Percentiles rank a stretch among this genome's conserved stretches.
These are phyloP conservation scores for Balansia obtecta DNA, from an alignment of 2,329 filamentous ascomycete species.

Conservation along the genomic window DNA sequence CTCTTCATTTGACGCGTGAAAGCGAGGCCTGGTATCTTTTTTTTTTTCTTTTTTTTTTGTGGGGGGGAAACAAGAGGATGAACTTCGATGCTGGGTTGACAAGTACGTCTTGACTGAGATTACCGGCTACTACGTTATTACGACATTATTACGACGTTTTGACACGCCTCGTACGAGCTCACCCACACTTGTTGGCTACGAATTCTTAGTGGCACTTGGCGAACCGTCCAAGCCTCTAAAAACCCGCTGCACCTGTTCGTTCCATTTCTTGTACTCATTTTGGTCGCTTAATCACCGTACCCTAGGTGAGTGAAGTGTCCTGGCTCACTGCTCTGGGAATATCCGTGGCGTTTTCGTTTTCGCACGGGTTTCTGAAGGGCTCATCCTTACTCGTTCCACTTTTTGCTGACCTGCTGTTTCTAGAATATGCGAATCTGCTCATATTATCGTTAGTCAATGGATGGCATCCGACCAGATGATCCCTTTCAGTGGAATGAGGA, in stretches of 20 bases:
- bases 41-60: too few relatives aligned
- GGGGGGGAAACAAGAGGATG: not conserved
- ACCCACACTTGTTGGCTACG: not conserved
- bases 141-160: not conserved
- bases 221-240: not conserved
- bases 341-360: too few relatives aligned
- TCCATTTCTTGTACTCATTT: too few relatives aligned
- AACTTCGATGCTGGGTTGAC: not conserved
- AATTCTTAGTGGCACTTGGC: not conserved
- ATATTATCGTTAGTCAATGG: conserved; percentile 14
- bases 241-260: not conserved
- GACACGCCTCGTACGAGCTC: not conserved
- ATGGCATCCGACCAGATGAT: conserved; percentile 32
- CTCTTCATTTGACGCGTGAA: too few relatives aligned
- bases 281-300: too few relatives aligned
- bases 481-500: conserved; percentile 65
- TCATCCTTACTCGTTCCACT: not conserved
- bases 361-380: not conserved
- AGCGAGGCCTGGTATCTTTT: too few relatives aligned
- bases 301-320: too few relatives aligned
- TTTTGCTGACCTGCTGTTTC: not conserved
- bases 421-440: not conserved
- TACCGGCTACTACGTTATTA: not conserved
- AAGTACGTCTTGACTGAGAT: not conserved
- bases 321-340: too few relatives aligned